Conservation (phyloP, 106 monocot species). For the Agapanthus africanus region DNA sequence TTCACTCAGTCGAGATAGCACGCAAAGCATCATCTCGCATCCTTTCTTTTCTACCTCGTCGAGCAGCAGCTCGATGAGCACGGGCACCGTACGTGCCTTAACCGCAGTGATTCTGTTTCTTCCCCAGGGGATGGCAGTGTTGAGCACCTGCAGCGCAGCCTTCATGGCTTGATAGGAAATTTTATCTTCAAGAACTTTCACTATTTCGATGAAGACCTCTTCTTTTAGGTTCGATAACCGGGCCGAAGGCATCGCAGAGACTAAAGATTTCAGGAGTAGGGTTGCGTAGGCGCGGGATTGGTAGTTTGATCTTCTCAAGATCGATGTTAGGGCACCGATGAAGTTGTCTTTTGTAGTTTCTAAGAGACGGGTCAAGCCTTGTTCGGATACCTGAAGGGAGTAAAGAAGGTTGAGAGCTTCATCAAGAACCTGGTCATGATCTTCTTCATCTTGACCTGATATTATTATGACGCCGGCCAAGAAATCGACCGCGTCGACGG, state of each 20-base stretch:
- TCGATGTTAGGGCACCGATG: neutral
- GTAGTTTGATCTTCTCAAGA: slow-evolving; percentile 1
- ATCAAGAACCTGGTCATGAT: neutral
- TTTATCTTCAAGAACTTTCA: slow-evolving; percentile 25
- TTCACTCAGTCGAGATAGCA: slow-evolving; percentile 31
- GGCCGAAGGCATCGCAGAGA: neutral
- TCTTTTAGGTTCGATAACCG: neutral
- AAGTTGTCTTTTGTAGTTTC: slow-evolving; percentile 1
- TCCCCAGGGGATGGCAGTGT: slow-evolving; percentile 17
- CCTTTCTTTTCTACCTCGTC: slow-evolving; percentile 18
- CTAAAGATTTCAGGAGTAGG: neutral
- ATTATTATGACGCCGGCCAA: neutral
- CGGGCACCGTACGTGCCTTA: slow-evolving; percentile 28
- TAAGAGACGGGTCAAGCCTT: slow-evolving; percentile 1
- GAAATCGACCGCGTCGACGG: slow-evolving; percentile 1
- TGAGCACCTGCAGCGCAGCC: slow-evolving; percentile 36
- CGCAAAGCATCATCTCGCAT: slow-evolving; percentile 30
- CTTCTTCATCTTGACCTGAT: neutral
- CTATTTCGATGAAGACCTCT: slow-evolving; percentile 32
- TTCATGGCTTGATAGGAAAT: slow-evolving; percentile 28
- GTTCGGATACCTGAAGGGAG: slow-evolving; percentile 11
- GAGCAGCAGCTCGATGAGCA: slow-evolving; percentile 27
- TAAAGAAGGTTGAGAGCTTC: slow-evolving; percentile 24
- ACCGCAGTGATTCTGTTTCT: slow-evolving; percentile 37
- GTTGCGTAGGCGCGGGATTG: slow-evolving; percentile 32